These are phyloP conservation scores for Pyricularia sp. DNA, from an alignment of 2,329 filamentous ascomycete genomes.

Conservation along the genomic window DNA sequence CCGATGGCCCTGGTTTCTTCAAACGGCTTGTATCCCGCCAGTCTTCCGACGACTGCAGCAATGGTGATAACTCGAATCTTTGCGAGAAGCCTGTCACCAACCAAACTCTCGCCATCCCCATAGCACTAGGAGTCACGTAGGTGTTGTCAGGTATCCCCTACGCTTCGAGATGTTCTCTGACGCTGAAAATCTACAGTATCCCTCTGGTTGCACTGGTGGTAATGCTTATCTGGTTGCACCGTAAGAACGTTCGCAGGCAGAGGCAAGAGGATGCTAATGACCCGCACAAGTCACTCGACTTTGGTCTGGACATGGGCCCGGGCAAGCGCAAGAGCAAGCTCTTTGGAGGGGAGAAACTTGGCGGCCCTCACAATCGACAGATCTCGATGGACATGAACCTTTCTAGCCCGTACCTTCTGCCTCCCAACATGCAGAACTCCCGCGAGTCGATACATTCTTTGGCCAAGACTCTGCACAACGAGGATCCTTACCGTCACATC, in stretches of 20 bases:
- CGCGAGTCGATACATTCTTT: constrained; percentile 79
- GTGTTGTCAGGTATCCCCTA: constrained; percentile 20
- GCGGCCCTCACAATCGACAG: constrained; percentile 31
- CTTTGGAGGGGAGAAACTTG: constrained; percentile 40
- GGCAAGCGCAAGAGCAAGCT: constrained; percentile 31
- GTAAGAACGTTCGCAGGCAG: constrained; percentile 60
- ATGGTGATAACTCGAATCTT: constrained; percentile 21
- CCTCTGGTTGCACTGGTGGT: constrained; percentile 55
- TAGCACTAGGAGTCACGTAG: constrained; percentile 59
- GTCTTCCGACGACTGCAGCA: constrained; percentile 6
- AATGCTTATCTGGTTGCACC: constrained; percentile 65
- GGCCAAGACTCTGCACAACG: constrained; percentile 59
- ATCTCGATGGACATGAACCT: constrained; percentile 64
- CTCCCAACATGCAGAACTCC: constrained; percentile 64
- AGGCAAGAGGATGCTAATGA: constrained; percentile 69
- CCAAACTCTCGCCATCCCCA: constrained; percentile 47
- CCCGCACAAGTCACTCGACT: constrained; percentile 84
- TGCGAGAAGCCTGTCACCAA: constrained; percentile 48
- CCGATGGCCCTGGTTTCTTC: neutral
- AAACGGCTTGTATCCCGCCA: neutral
- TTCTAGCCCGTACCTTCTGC: constrained; percentile 84
- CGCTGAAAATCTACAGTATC: constrained; percentile 40
- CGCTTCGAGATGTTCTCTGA: constrained; percentile 8
- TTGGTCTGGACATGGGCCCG: constrained; percentile 46
- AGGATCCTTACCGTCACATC: constrained; percentile 72